Evolutionary conservation across 768 basidiomycete genomes (phyloP), one percentile per base, ranked within the genome.

Genomic region (Lentinus brumalis): DNA sequence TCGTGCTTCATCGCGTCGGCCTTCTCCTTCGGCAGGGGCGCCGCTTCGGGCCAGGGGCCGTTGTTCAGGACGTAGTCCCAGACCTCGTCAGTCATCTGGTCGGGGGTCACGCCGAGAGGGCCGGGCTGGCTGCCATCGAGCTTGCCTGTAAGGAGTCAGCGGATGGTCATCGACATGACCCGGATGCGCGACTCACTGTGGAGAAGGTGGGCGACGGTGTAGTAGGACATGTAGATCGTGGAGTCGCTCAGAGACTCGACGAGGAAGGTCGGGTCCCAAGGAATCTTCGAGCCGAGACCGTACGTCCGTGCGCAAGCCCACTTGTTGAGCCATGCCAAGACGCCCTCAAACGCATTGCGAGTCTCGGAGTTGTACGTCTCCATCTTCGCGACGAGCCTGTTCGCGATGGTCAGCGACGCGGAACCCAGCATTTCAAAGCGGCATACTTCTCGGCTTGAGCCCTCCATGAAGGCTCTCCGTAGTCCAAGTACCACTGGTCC

Each of bases 261-360:
- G 71, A 98, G 81, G 83, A 96, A 98, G 54, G 92, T 87, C 16
- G 89, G 90, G 71, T 98, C 97, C 96, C 96, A 99, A 2, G 97
- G 97, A 60, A 99, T 78, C 69, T 91, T 90, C 2, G 96, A 94
- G 18, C 97, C 97, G 67, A 99, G 80, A 56, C 97, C 97, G 73
- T 96, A 98, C 5, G 92, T 94, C 41, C 97, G 85, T n/a, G 97
- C 96, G 74, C 97, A 99, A 2, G 97, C 97, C 97, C 97, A 99
- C 74, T 99, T 85, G 70, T 94, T 94, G 77, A 99, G 78, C 97
- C 97, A 99, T 52, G 85, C 89, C 70, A 99, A 79, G 7, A 92
- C 93, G 64, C 86, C 88, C 75, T 97, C 92, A 70, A 98, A 98
- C 2, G 83, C 85, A 76, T 99, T 87, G 32, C 96, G 85, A 1